Base-by-base conservation (phyloP, 306 rosid genomes). In the Acacia confusa region DNA sequence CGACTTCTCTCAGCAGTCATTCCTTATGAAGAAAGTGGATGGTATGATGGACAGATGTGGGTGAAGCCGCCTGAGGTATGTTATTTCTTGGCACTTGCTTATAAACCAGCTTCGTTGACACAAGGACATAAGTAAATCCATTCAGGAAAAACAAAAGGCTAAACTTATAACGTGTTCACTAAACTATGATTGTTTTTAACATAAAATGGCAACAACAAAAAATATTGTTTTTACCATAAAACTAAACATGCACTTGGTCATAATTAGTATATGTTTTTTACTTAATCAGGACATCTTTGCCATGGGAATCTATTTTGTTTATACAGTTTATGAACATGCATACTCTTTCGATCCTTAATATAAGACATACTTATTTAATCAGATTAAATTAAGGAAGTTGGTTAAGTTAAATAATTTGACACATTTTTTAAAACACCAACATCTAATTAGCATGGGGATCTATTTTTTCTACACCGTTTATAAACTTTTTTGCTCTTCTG, bases 21-120 rank as follows among this genome's bases (percentile, higher is more conserved):
- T 79, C 99, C 99, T 64, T 95, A 95, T 25, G 99, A 95, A 86
- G 97, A 95, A 87, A 95, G 88, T 83, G 99, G 99, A 67, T 95
- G 99, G 99, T 95, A 95, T 75, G 99, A 95, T 6, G 97, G 99
- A 44, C 99, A 95, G 80, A 95, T 95, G 99, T 95, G 98, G 99
- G 99, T 93, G 24, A 95, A 95, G 87, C 97, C 99, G 4, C 98
- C 97, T 1, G 98, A 95, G 97, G 99, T 95, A 73, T 57, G 58
- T 25, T 78, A 66, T n/a, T 34, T 63, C 64, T 27, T 53, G 14
- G 74, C 63, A 32, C 81, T 61, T 48, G 68, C 15, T 5, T 55
- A 50, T 57, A 78, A 75, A 74, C 32, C 79, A 48, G 45, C 60
- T 45, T 60, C 67, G 47, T n/a, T 22, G 24, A 65, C 34, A 65